Conservation (phyloP, 176 grass and related monocot species). For the Eleusine coracana region DNA sequence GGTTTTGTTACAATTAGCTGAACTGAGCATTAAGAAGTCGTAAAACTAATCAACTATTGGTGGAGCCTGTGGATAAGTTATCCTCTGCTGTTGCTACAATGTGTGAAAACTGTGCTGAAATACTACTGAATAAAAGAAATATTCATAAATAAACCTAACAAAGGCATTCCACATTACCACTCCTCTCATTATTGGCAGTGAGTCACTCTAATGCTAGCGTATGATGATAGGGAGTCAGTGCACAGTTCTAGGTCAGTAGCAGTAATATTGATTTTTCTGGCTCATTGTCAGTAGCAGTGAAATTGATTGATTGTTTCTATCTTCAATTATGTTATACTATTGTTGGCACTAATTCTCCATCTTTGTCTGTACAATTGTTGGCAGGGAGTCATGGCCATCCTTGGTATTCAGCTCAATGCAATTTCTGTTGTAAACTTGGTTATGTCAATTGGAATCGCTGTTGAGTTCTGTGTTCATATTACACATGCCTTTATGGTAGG, state of each 20-base stretch:
- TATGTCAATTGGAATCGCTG: slow-evolving; percentile 99
- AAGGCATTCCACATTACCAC: slow-evolving; percentile 4
- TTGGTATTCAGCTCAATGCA: slow-evolving; percentile 96
- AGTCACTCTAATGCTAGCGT: not conserved
- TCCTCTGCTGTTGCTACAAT: not conserved
- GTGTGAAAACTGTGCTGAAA: not conserved
- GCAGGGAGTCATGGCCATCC: slow-evolving; percentile 91
- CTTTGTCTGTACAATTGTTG: slow-evolving; percentile 42
- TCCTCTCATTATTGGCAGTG: not conserved
- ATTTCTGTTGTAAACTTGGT: slow-evolving; percentile 98
- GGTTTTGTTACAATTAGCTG: slow-evolving; percentile 17
- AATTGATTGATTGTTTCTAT: slow-evolving; percentile 30
- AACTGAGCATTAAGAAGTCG: slow-evolving; percentile 19
- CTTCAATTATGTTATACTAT: not conserved
- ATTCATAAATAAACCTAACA: slow-evolving; percentile 3
- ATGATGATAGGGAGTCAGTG: slow-evolving; percentile 12
- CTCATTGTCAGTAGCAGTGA: slow-evolving; percentile 1
- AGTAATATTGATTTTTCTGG: slow-evolving; percentile 28
- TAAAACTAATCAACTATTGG: slow-evolving; percentile 17
- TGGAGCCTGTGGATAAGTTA: slow-evolving; percentile 20
- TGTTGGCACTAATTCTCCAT: not conserved
- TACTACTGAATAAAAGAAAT: slow-evolving; percentile 1
- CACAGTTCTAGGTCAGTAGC: slow-evolving; percentile 9
- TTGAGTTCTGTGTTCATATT: slow-evolving; percentile 99
- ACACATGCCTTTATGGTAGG: slow-evolving; percentile 93